phyloP scores from a whole-genome alignment of 352 stramenopile genomes.

The Blastocystis hominis region DNA sequence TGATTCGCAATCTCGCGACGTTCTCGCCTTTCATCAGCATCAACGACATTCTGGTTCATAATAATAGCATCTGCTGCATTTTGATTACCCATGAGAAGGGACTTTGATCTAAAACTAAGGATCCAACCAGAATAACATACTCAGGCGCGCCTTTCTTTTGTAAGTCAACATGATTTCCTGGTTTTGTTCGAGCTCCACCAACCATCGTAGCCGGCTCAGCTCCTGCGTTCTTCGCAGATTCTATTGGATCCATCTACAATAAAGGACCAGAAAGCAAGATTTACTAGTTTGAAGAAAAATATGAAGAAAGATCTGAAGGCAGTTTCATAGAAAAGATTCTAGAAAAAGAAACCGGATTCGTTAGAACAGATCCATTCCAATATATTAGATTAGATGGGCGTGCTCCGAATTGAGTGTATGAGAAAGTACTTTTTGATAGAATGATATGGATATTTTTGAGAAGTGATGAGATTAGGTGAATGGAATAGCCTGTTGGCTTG shows the following conservation, averaged over 20 bases:
- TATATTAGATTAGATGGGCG: no score
- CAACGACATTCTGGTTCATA: not conserved
- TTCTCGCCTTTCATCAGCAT: not conserved
- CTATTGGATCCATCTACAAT: slow-evolving; percentile 18
- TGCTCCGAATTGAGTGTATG: no score
- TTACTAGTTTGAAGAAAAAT: no score
- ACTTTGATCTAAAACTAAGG: not conserved
- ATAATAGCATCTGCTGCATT: not conserved
- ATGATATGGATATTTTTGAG: no score
- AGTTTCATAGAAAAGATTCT: no score
- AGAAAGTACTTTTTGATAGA: no score
- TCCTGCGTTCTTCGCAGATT: not conserved
- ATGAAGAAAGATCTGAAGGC: no score
- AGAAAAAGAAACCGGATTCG: no score
- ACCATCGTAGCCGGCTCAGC: not conserved
- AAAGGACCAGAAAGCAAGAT: no score
- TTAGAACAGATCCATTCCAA: no score
- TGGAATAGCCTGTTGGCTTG: no score
- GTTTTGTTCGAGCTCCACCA: slow-evolving; percentile 7
- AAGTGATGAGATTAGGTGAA: no score
- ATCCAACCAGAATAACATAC: not conserved
- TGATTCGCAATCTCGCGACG: not conserved
- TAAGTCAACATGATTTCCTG: not conserved
- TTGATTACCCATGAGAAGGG: not conserved
- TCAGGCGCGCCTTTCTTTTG: not conserved